phyloP scores from a whole-genome alignment of 139 green algal genomes.

The Chlorella sp. region DNA sequence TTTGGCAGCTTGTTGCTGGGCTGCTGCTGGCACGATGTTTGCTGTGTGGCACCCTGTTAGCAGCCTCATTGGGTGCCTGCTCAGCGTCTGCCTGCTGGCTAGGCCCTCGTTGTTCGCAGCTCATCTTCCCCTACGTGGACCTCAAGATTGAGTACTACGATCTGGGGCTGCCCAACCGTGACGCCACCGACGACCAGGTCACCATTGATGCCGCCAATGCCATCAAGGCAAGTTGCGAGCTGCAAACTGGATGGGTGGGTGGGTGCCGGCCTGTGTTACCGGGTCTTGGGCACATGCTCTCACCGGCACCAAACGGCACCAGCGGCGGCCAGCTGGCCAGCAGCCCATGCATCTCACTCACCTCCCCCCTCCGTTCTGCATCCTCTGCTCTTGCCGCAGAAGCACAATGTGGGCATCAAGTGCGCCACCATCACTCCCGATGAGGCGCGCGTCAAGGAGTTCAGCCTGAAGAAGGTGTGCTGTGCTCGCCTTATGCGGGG shows the following conservation, averaged over 20 bases:
- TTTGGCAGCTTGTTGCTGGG: too few relatives aligned
- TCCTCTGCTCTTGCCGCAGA: slow-evolving; percentile 45
- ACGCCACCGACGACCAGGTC: slow-evolving; percentile 86
- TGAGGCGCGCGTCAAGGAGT: slow-evolving; percentile 96
- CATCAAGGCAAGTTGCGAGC: slow-evolving; percentile 76
- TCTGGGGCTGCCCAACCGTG: slow-evolving; percentile 86
- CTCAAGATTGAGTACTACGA: slow-evolving; percentile 96
- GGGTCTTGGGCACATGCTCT: too few relatives aligned
- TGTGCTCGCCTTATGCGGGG: too few relatives aligned
- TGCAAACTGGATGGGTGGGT: too few relatives aligned
- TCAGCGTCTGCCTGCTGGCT: background rate
- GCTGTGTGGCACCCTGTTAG: too few relatives aligned
- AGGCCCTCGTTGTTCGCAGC: slow-evolving; percentile 54
- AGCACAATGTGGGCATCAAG: slow-evolving; percentile 96
- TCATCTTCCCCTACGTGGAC: slow-evolving; percentile 95
- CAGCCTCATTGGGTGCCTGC: too few relatives aligned
- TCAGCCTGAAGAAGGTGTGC: slow-evolving; percentile 94
- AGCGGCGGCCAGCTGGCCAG: background rate
- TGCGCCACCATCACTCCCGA: slow-evolving; percentile 98
- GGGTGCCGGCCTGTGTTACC: too few relatives aligned
- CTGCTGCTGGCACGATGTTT: too few relatives aligned
- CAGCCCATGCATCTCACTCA: background rate
- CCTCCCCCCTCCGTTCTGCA: background rate
- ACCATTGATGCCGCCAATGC: slow-evolving; percentile 90
- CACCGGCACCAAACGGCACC: too few relatives aligned